These are phyloP conservation scores for Solidago caesia DNA, from an alignment of 129 eudicot species.

Conservation along the genomic window DNA sequence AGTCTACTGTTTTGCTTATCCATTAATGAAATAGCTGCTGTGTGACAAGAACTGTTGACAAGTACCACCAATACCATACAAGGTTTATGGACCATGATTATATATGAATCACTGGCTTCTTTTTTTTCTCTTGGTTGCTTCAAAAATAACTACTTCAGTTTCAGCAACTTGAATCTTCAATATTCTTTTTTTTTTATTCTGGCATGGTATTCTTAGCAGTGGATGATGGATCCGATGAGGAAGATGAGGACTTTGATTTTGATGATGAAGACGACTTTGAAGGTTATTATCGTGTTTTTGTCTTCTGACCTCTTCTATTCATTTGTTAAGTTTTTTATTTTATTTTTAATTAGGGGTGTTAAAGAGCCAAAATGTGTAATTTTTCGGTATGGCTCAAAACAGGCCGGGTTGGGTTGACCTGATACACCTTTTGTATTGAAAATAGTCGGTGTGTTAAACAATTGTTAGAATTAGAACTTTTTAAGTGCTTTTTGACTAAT, in stretches of 20 bases:
- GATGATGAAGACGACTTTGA: conserved; percentile 80
- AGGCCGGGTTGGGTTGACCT: not conserved
- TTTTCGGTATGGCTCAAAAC: not conserved
- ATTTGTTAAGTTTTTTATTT: not conserved
- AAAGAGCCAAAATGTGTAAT: conserved; percentile 1
- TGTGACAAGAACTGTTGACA: too few species aligned
- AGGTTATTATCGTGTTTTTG: conserved; percentile 38
- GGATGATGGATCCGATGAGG: conserved; percentile 66
- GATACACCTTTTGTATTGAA: not conserved
- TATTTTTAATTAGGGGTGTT: not conserved
- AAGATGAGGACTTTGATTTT: conserved; percentile 77
- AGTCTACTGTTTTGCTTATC: too few species aligned
- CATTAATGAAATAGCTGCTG: too few species aligned
- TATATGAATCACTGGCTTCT: too few species aligned
- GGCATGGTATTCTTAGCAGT: conserved; percentile 6
- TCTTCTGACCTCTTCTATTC: not conserved
- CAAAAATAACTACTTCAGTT: not conserved
- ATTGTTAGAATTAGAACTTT: not conserved
- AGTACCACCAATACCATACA: too few species aligned
- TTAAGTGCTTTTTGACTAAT: not conserved
- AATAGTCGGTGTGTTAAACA: not conserved
- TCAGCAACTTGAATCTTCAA: conserved; percentile 12
- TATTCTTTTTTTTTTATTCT: not conserved
- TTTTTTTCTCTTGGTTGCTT: too few species aligned
- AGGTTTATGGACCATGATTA: too few species aligned